phyloP scores from a whole-genome alignment of 768 basidiomycete genomes.

The Boletus sp. region DNA sequence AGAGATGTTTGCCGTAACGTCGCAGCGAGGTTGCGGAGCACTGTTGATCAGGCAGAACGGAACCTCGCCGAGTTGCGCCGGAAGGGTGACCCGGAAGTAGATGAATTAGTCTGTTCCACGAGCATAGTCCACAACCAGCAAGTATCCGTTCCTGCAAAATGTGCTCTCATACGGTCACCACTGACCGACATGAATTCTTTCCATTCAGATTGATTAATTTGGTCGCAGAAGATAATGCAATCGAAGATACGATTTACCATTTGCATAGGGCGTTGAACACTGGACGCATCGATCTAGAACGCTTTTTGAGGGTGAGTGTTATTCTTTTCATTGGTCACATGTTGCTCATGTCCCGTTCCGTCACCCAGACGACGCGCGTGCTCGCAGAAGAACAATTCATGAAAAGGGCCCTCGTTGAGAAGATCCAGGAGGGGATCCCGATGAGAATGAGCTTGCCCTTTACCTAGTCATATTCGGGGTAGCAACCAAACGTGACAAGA shows the following conservation, averaged over 20 bases:
- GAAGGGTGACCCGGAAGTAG: constrained; percentile 90
- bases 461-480: constrained; percentile 40
- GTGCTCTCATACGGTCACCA: background rate
- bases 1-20: constrained; percentile 86
- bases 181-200: constrained; percentile 16
- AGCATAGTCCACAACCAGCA: constrained; percentile 98
- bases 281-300: constrained; percentile 90
- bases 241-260: constrained; percentile 98
- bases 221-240: constrained; percentile 98
- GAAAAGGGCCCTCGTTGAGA: constrained; percentile 92
- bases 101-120: constrained; percentile 94
- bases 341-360: constrained; percentile 16
- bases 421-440: constrained; percentile 68
- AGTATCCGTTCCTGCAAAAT: constrained; percentile 5
- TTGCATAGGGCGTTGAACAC: constrained; percentile 90
- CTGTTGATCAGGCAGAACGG: constrained; percentile 66
- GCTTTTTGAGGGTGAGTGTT: constrained; percentile 80
- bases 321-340: constrained; percentile 16
- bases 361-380: constrained; percentile 68
- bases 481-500: constrained; percentile 26
- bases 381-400: constrained; percentile 96
- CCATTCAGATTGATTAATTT: constrained; percentile 79
- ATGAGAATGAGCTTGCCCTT: constrained; percentile 43
- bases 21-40: constrained; percentile 58
- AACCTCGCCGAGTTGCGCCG: constrained; percentile 75